A percentile compares a stretch with the other conserved stretches of the same genome.
phyloP scores from a whole-genome alignment of 2,329 filamentous ascomycete genomes.

The Monilinia laxa region DNA sequence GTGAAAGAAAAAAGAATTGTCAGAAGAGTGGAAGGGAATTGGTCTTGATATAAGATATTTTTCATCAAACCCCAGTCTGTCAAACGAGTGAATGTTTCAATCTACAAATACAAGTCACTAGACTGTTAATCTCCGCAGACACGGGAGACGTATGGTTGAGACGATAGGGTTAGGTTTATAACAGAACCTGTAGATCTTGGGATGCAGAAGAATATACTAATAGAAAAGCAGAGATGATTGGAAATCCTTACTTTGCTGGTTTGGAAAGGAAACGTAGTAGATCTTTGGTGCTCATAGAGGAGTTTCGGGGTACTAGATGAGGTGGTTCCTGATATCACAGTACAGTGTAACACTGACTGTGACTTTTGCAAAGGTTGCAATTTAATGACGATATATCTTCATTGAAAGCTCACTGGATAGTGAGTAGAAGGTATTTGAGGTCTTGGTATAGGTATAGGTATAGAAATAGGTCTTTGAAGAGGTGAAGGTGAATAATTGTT shows the following conservation, averaged over 20 bases:
- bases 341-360: constrained; percentile 16
- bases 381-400: constrained; percentile 17
- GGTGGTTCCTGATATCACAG: constrained; percentile 4
- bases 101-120: not conserved
- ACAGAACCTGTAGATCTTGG: not conserved
- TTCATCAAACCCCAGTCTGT: constrained; percentile 1
- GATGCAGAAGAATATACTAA: not conserved
- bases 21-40: constrained; percentile 11
- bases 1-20: constrained; percentile 27
- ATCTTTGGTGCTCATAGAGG: constrained; percentile 89
- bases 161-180: not conserved
- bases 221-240: not conserved
- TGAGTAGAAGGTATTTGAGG: constrained; percentile 5
- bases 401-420: constrained; percentile 14
- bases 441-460: not conserved
- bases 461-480: not conserved
- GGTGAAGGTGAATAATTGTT: constrained; percentile 18
- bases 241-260: constrained; percentile 76
- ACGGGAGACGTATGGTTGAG: not conserved
- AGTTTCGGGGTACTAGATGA: constrained; percentile 29
- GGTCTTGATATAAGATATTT: constrained; percentile 1
- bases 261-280: constrained; percentile 91
- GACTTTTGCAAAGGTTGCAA: constrained; percentile 24
- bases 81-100: not conserved
- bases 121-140: not conserved